phyloP scores from a whole-genome alignment of 805 yeast species.

The Suhomyces prunicola region DNA sequence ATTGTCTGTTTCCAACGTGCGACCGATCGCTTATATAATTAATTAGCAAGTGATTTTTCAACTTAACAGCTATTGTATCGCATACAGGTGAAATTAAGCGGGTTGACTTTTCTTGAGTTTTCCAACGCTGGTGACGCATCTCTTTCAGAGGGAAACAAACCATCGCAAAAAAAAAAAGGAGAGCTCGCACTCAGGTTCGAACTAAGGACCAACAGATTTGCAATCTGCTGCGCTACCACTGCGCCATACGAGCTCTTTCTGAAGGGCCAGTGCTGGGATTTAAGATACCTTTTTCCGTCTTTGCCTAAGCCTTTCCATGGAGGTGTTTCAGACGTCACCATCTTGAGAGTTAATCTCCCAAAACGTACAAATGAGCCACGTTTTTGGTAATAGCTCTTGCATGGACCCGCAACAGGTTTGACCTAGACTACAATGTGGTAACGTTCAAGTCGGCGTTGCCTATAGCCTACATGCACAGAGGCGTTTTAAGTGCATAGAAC shows the following conservation, averaged over 20 bases:
- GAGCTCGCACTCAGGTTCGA: conserved; percentile 90
- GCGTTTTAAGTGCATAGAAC: background rate
- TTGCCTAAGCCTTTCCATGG: background rate
- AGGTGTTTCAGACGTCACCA: background rate
- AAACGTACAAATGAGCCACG: background rate
- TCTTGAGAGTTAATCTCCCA: background rate
- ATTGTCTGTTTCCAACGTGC: background rate
- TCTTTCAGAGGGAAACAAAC: background rate
- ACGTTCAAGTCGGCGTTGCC: background rate
- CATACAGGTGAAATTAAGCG: background rate
- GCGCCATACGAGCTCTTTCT: conserved; percentile 72
- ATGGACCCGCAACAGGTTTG: background rate
- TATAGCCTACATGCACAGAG: no score
- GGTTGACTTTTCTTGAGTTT: background rate
- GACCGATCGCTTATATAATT: no score
- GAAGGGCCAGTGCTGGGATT: background rate
- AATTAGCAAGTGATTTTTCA: background rate
- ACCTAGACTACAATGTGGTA: background rate
- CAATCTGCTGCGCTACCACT: conserved; percentile 99
- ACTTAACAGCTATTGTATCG: background rate
- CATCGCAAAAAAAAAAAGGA: background rate
- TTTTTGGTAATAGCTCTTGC: background rate
- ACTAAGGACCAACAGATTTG: conserved; percentile 98
- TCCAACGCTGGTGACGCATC: background rate
- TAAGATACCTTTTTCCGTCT: background rate